Evolutionary conservation across 2,329 filamentous ascomycete species (phyloP).

Genomic region (Aphanoascus verrucosus): DNA sequence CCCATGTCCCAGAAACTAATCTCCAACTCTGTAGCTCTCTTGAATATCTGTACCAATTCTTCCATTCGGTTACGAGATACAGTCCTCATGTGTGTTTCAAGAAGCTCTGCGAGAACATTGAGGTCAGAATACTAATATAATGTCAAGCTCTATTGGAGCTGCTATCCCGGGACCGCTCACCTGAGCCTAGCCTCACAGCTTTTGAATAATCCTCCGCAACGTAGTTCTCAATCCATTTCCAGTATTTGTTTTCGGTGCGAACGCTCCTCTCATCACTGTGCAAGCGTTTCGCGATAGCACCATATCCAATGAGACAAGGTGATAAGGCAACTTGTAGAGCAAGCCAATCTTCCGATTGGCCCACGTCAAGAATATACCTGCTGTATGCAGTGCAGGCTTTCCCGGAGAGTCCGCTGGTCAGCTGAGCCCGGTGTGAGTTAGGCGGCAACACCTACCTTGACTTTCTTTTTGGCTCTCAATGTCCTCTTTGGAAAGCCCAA

Average conservation of each 20-base stretch:
- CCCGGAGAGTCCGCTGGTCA: neutral
- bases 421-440: neutral
- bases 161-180: conserved; percentile 37
- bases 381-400: conserved; percentile 71
- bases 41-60: conserved; percentile 72
- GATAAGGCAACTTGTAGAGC: conserved; percentile 74
- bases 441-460: conserved; percentile 43
- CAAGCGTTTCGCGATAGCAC: conserved; percentile 62
- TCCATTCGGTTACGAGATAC: conserved; percentile 68
- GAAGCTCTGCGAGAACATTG: conserved; percentile 43
- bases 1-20: conserved; percentile 67
- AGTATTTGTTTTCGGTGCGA: conserved; percentile 62
- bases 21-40: conserved; percentile 74
- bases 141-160: neutral
- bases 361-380: conserved; percentile 77
- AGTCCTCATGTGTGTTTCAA: conserved; percentile 63
- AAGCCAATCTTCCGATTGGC: conserved; percentile 77
- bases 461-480: conserved; percentile 65
- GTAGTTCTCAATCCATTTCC: conserved; percentile 87
- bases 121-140: conserved; percentile 13
- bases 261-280: conserved; percentile 50
- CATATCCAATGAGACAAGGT: conserved; percentile 84
- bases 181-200: conserved; percentile 59
- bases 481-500: conserved; percentile 63
- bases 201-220: conserved; percentile 65